These are phyloP conservation scores for Mentha longifolia DNA, from an alignment of 257 asterid species.

Conservation along the genomic window DNA sequence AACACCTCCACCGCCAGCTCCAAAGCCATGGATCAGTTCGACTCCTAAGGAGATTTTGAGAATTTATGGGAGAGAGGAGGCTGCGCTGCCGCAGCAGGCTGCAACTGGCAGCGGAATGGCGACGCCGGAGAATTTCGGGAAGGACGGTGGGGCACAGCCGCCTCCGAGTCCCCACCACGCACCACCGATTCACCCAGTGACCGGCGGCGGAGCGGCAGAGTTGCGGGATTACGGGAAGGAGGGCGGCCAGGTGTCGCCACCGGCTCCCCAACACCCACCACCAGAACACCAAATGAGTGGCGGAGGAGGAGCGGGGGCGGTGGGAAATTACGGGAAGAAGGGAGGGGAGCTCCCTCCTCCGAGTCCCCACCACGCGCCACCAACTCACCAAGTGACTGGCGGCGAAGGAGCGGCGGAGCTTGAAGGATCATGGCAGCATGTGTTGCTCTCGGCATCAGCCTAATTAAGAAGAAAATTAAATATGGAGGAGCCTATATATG, in stretches of 20 bases:
- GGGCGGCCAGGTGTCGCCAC: neutral
- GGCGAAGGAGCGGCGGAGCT: neutral
- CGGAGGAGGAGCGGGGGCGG: neutral
- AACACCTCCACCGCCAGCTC: slow-evolving; percentile 26
- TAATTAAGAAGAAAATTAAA: neutral
- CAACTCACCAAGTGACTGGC: slow-evolving; percentile 2
- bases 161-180: slow-evolving; percentile 29
- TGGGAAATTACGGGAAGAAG: neutral
- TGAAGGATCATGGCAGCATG: neutral
- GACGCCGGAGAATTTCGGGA: slow-evolving; percentile 4
- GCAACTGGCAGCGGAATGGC: neutral
- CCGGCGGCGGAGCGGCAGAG: slow-evolving; percentile 4
- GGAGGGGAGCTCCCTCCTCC: slow-evolving; percentile 10
- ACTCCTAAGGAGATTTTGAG: neutral
- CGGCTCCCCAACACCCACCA: neutral
- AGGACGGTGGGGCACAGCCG: neutral
- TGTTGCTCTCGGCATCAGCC: slow-evolving; percentile 4
- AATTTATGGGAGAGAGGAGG: neutral
- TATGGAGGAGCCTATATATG: neutral
- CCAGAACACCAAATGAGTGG: neutral
- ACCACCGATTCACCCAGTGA: slow-evolving; percentile 18
- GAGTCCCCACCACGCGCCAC: slow-evolving; percentile 22
- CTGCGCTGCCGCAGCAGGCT: neutral
- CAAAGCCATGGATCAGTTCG: slow-evolving; percentile 22
- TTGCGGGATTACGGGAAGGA: neutral